A percentile compares a stretch with the other conserved stretches of the same genome.
Evolutionary conservation across 495 filamentous ascomycete genomes (phyloP).

Genomic region (Aspergillus steynii): DNA sequence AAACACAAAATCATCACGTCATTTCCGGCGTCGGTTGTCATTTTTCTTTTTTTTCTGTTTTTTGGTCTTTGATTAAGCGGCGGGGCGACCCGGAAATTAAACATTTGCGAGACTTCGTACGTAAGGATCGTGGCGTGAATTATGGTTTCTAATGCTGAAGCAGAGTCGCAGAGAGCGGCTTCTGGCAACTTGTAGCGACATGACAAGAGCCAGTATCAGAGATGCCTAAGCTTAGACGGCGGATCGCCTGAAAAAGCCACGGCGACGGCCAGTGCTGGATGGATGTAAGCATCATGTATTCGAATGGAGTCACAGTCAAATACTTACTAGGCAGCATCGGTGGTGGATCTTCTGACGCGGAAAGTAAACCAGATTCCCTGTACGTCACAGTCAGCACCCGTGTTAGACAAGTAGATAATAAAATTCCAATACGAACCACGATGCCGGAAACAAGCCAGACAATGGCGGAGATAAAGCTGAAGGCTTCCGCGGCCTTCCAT

Average conservation of each 20-base stretch:
- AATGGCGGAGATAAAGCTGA: slow-evolving; percentile 66
- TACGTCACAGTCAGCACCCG: slow-evolving; percentile 2
- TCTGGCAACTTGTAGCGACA: no score
- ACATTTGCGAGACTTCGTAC: not conserved
- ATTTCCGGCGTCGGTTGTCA: slow-evolving; percentile 10
- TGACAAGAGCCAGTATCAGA: not conserved
- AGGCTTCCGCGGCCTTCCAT: slow-evolving; percentile 68
- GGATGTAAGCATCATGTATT: not conserved
- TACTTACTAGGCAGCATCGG: slow-evolving; percentile 13
- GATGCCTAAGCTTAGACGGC: slow-evolving; percentile 12
- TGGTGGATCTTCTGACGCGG: slow-evolving; percentile 27
- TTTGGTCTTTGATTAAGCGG: not conserved
- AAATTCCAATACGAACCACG: slow-evolving; percentile 34
- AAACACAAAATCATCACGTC: slow-evolving; percentile 12
- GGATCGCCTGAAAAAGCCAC: slow-evolving; percentile 14
- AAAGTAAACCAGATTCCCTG: slow-evolving; percentile 49
- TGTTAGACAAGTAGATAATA: not conserved
- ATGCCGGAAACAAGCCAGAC: slow-evolving; percentile 64
- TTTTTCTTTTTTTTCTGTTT: not conserved
- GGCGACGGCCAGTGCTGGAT: not conserved
- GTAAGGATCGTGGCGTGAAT: not conserved
- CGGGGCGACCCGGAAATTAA: not conserved
- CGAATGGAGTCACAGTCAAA: not conserved
- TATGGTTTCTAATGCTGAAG: no score
- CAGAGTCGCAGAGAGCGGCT: no score